Evolutionary conservation across 371 early-diverging fungal genomes (phyloP).

Genomic region (Saksenaea vasiformis): DNA sequence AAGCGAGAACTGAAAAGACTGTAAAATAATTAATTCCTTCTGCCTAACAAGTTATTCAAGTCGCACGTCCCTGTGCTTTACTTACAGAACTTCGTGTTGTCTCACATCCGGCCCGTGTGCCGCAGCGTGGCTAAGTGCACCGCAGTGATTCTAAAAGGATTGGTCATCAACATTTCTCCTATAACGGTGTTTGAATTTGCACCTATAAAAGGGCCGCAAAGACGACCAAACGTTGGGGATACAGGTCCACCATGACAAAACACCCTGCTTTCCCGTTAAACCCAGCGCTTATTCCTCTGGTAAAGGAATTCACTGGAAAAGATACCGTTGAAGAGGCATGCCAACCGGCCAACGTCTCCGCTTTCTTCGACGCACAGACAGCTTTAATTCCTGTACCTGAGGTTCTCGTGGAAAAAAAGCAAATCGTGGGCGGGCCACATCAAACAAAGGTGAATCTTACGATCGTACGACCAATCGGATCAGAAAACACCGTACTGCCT

Average conservation of each 20-base stretch:
- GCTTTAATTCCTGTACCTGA: constrained; percentile 5
- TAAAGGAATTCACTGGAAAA: neutral
- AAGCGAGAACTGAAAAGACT: too few relatives aligned
- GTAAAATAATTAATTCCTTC: too few relatives aligned
- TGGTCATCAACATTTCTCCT: neutral
- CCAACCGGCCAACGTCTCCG: constrained; percentile 8
- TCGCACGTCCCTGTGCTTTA: too few relatives aligned
- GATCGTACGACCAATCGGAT: constrained; percentile 8
- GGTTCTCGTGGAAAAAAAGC: neutral
- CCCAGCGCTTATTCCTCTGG: neutral
- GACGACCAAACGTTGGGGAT: neutral
- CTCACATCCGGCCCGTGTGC: too few relatives aligned
- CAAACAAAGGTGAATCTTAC: constrained; percentile 7
- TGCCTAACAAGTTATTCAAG: too few relatives aligned
- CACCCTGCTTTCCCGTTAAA: neutral
- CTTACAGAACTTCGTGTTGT: too few relatives aligned
- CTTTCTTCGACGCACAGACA: constrained; percentile 9
- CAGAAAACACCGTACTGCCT: constrained; percentile 11
- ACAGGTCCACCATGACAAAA: neutral
- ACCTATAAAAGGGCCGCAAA: neutral
- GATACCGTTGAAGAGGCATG: neutral
- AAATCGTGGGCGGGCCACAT: constrained; percentile 3
- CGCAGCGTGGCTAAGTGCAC: too few relatives aligned
- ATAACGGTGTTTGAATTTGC: neutral
- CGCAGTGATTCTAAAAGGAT: neutral